A percentile compares a stretch with the other conserved stretches of the same genome.
phyloP scores from a whole-genome alignment of 192 early-diverging fungal species.

The Linnemannia hyalina region DNA sequence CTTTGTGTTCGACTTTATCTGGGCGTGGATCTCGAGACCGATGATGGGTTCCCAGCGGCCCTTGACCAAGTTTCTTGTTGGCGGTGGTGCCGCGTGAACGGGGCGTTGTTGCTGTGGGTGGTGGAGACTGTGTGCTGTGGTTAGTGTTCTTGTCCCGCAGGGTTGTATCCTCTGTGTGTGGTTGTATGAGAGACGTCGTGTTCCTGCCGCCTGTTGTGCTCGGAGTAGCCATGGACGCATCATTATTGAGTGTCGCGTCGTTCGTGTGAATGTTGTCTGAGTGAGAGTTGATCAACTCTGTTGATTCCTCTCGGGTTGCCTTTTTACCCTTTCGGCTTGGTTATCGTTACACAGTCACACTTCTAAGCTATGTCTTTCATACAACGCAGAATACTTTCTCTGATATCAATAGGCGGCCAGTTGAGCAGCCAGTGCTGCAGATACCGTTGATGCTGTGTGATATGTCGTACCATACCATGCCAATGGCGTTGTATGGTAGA shows the following conservation, averaged over 20 bases:
- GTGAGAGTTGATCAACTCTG: background rate
- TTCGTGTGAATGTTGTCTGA: background rate
- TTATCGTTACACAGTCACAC: background rate
- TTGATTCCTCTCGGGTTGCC: background rate
- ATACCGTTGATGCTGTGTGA: no score
- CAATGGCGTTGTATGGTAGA: no score
- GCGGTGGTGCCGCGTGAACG: background rate
- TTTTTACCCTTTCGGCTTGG: background rate
- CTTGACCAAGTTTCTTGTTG: constrained; percentile 22
- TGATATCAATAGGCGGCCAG: no score
- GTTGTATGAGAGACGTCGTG: background rate
- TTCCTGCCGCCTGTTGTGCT: background rate
- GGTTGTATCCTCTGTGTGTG: background rate
- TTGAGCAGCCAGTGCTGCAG: no score
- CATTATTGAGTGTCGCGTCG: constrained; percentile 5
- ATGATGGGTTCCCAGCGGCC: constrained; percentile 77
- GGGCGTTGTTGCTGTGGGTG: background rate
- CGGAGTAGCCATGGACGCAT: constrained; percentile 16
- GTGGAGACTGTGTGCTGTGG: background rate
- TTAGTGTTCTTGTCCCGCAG: background rate
- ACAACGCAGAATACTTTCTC: no score
- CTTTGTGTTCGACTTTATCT: constrained; percentile 80
- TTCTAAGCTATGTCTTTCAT: no score
- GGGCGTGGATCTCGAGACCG: constrained; percentile 93
- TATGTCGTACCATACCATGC: no score